Evolutionary conservation across 2,329 filamentous ascomycete species (phyloP), one percentile per base, ranked within the genome.

Genomic region (Aspergillus hortae): DNA sequence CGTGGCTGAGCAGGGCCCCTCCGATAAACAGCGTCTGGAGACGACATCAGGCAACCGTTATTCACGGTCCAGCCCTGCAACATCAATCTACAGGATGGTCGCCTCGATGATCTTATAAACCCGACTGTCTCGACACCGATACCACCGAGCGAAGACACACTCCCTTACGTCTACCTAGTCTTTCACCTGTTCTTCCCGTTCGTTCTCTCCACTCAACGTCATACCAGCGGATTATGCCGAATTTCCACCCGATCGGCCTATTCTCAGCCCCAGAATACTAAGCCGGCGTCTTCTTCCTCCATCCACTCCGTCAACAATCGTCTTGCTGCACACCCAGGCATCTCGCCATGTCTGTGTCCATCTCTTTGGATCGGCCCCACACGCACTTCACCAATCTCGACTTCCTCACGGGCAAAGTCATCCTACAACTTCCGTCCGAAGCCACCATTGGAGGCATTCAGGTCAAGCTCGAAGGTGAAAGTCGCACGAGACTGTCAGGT

Each of bases 391-490:
- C 76, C 47, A 79, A 79, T 51, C 69, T 79, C 46, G 76, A 79
- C 57, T 71, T 70, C 48, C 66, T 79, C 23, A 69, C 70, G 2
- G 76, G 76, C 27, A 74, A 65, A 41, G 74, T 77, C 17, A 59
- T 76, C n/a, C 61, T 79, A 40, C 61, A 67, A 45, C 65, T 78
- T 6, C 61, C 64, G 1, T 67, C 66, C 1, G 73, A 77, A 60
- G 68, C 76, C 11, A 62, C 75, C 6, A 71, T 79, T 46, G 69
- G 71, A 38, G 69, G 68, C 4, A 74, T 79, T 35, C 72, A 72
- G 40, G 76, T 78, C 44, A 79, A 79, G 59, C 61, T 79, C 25
- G 76, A 79, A 55, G 76, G 74, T 19, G 76, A 78, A 57, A 78
- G 75, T 60, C 71, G 70, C 33, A 76, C 75, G 21, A 66, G 75